phyloP scores from a whole-genome alignment of 2,329 filamentous ascomycete species.

The Pestalotiopsis sp. region DNA sequence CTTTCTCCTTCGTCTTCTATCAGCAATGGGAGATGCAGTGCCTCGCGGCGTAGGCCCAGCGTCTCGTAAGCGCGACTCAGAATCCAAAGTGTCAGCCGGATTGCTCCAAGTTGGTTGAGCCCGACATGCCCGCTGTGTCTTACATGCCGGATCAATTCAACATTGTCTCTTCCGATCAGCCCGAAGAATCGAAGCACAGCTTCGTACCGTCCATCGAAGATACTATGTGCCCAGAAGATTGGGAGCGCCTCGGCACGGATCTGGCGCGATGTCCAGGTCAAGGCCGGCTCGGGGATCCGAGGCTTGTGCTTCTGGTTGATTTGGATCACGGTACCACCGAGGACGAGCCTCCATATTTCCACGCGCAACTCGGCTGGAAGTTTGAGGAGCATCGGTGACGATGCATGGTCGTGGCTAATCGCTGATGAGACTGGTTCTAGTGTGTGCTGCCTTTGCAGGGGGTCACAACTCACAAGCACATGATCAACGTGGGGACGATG shows the following conservation, averaged over 20 bases:
- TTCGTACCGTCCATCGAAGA: constrained; percentile 4
- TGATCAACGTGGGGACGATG: background rate
- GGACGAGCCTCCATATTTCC: background rate
- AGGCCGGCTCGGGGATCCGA: background rate
- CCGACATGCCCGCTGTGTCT: constrained; percentile 8
- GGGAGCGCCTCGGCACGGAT: background rate
- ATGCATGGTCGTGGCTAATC: background rate
- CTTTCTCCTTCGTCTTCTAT: constrained; percentile 6
- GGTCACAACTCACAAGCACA: background rate
- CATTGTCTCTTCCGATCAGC: background rate
- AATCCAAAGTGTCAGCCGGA: constrained; percentile 4
- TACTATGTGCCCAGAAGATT: background rate
- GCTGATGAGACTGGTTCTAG: background rate
- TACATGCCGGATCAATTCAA: background rate
- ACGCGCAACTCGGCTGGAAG: constrained; percentile 8
- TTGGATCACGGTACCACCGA: background rate
- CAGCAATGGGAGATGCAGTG: background rate
- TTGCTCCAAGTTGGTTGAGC: background rate
- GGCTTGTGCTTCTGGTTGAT: constrained; percentile 1
- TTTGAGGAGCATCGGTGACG: background rate
- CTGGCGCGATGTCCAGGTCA: constrained; percentile 6
- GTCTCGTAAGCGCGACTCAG: constrained; percentile 2
- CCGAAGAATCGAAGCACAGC: constrained; percentile 4
- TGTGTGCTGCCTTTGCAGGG: background rate
- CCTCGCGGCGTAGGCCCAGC: background rate